A percentile compares a stretch with the other conserved stretches of the same genome.
Conservation (phyloP, 1,284 basidiomycete genomes). For the Cutaneotrichosporon dermatis region DNA sequence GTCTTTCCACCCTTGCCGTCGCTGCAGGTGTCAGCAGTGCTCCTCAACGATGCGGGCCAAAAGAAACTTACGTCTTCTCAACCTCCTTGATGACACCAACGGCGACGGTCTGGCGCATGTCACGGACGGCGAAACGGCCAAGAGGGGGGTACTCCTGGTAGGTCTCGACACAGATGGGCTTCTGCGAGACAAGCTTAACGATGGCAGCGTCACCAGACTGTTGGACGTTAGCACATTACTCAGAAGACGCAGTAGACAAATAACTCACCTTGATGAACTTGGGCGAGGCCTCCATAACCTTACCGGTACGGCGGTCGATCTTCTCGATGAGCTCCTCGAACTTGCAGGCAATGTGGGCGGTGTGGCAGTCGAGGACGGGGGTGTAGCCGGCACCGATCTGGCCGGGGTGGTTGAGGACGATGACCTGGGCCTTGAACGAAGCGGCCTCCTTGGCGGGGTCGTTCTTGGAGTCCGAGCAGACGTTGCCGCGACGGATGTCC, state of each 20-base stretch:
- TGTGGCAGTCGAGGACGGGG: conserved; percentile 99
- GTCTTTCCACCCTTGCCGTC: too few species aligned
- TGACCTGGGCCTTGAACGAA: conserved; percentile 99
- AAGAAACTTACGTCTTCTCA: too few species aligned
- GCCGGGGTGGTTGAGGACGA: conserved; percentile 99
- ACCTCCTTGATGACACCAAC: conserved; percentile 94
- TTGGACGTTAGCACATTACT: conserved; percentile 46
- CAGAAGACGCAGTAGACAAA: too few species aligned
- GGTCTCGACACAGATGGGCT: conserved; percentile 75
- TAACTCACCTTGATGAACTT: conserved; percentile 99
- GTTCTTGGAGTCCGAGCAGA: conserved; percentile 99
- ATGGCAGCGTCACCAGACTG: conserved; percentile 90
- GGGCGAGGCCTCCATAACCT: conserved; percentile 60
- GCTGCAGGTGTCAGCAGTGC: too few species aligned
- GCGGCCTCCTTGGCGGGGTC: conserved; percentile 99
- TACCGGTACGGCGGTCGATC: conserved; percentile 95
- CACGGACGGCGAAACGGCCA: conserved; percentile 86
- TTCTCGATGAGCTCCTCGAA: conserved; percentile 97
- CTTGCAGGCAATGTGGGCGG: conserved; percentile 99
- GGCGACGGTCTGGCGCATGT: conserved; percentile 97
- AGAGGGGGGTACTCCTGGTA: conserved; percentile 99
- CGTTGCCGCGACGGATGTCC: conserved; percentile 99
- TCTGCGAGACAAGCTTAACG: conserved; percentile 84
- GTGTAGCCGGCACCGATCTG: conserved; percentile 84
- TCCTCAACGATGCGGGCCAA: too few species aligned